Evolutionary conservation across 192 early-diverging fungal species (phyloP).

Genomic region (Linnemannia elongata): DNA sequence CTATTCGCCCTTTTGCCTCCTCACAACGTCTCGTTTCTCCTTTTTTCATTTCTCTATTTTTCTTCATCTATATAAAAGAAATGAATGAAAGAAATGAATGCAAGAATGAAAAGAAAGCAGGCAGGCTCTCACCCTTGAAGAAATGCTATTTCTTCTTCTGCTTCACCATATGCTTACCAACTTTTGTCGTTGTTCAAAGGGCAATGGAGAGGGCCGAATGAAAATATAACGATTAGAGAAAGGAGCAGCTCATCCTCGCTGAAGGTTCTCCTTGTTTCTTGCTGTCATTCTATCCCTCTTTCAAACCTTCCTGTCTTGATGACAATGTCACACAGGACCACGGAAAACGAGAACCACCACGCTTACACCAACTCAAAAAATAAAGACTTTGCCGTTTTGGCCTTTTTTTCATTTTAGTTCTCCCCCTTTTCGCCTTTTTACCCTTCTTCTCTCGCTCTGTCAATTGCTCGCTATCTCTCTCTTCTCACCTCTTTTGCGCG

Average conservation of each 20-base stretch:
- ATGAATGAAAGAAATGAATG: too few relatives aligned
- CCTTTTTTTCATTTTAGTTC: constrained; percentile 1
- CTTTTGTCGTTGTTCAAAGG: not conserved
- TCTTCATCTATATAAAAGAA: too few relatives aligned
- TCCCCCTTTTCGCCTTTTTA: not conserved
- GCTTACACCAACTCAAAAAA: not conserved
- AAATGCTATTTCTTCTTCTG: not conserved
- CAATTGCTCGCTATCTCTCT: not conserved
- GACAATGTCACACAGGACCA: not conserved
- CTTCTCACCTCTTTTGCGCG: not conserved
- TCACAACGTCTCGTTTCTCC: not conserved
- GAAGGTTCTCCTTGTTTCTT: not conserved
- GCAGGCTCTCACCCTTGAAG: not conserved
- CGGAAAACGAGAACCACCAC: not conserved
- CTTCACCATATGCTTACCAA: not conserved
- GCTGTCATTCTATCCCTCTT: not conserved
- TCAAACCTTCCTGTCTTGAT: not conserved
- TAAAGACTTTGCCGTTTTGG: constrained; percentile 7
- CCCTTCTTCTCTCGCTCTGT: not conserved
- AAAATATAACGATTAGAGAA: not conserved
- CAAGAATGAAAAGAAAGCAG: not conserved
- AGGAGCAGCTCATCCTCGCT: constrained; percentile 3
- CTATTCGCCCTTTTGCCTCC: not conserved
- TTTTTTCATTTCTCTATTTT: not conserved
- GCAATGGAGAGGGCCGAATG: not conserved